A percentile compares a stretch with the other conserved stretches of the same genome.
These are phyloP conservation scores for Diplodia mutila DNA, from an alignment of 2,329 filamentous ascomycete species.

Conservation along the genomic window DNA sequence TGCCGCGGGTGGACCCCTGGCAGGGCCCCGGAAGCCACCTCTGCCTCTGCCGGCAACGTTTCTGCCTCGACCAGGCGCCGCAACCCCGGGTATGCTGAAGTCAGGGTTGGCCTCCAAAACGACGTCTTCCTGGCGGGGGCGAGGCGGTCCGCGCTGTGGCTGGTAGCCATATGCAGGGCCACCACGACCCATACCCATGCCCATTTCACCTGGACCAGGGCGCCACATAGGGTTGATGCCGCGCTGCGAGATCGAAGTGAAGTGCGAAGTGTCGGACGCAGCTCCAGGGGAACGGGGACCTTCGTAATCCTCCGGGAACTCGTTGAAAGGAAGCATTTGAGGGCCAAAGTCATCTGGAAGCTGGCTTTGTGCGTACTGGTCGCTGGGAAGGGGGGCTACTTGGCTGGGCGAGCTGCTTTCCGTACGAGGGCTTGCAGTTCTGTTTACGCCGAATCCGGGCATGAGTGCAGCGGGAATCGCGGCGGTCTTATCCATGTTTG, in stretches of 20 bases:
- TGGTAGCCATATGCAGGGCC: slow-evolving; percentile 44
- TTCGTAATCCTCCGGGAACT: slow-evolving; percentile 61
- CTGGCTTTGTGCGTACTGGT: slow-evolving; percentile 28
- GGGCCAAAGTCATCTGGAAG: slow-evolving; percentile 18
- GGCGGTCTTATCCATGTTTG: background rate
- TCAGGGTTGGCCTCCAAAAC: slow-evolving; percentile 82
- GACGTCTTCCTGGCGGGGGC: slow-evolving; percentile 66
- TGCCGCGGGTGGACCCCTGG: slow-evolving; percentile 1
- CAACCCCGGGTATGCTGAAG: slow-evolving; percentile 69
- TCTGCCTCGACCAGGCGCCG: slow-evolving; percentile 38
- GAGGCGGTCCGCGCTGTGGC: slow-evolving; percentile 30
- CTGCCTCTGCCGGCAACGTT: slow-evolving; percentile 28
- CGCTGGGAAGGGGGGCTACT: slow-evolving; percentile 33
- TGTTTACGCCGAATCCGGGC: slow-evolving; percentile 39
- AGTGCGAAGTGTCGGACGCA: slow-evolving; percentile 78
- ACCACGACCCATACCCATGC: slow-evolving; percentile 22
- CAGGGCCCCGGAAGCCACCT: background rate
- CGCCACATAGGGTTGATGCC: slow-evolving; percentile 89
- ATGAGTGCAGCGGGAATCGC: slow-evolving; percentile 37
- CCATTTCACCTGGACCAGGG: slow-evolving; percentile 54
- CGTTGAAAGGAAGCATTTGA: slow-evolving; percentile 13
- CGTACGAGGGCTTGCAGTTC: slow-evolving; percentile 31
- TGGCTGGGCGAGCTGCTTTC: slow-evolving; percentile 27
- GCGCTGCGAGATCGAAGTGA: slow-evolving; percentile 88
- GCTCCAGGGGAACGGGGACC: slow-evolving; percentile 69